Evolutionary conservation across 202 grass and related monocot genomes (phyloP), one percentile per base, ranked within the genome.

Genomic region (Digitaria exilis): DNA sequence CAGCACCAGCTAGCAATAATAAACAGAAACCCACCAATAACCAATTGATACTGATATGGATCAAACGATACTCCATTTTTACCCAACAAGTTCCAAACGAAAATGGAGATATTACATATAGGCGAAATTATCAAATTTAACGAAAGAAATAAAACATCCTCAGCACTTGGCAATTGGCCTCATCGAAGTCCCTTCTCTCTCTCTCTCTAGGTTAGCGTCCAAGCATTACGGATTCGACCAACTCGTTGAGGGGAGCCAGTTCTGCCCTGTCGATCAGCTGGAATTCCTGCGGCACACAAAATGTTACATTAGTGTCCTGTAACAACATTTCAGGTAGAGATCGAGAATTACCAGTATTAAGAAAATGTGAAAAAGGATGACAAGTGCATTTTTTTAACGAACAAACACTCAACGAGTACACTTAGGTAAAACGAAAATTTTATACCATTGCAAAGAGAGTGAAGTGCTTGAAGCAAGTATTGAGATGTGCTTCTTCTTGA

Each of bases 381-480:
- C 13, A 60, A 42, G 22, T 65, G 76, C 22, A 58, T 13, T 58
- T 58, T 58, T n/a, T n/a, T n/a, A n/a, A n/a, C n/a, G n/a, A n/a
- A n/a, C n/a, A n/a, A n/a, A n/a, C n/a, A n/a, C n/a, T n/a, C n/a
- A n/a, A n/a, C n/a, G n/a, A n/a, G n/a, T n/a, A n/a, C n/a, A n/a
- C n/a, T n/a, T 13, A 45, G 22, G 58, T 28, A 8, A 32, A 14
- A 46, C 0, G 1, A 11, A 19, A 66, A 25, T 21, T 87, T 89
- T 3, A 85, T 90, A 98, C 96, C 85, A 62, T 58, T 81, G 87
- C 90, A 71, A 98, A 98, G 18, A 94, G 76, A 37, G 73, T 82
- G 78, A 98, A 96, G 80, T 98, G 93, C 81, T 98, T 98, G 93
- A 99, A 99, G 87, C 93, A 98, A 58, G 93, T 98, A 60, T 93